Evolutionary conservation across 2,329 filamentous ascomycete genomes (phyloP).

Genomic region (Phialocephala subalpina): DNA sequence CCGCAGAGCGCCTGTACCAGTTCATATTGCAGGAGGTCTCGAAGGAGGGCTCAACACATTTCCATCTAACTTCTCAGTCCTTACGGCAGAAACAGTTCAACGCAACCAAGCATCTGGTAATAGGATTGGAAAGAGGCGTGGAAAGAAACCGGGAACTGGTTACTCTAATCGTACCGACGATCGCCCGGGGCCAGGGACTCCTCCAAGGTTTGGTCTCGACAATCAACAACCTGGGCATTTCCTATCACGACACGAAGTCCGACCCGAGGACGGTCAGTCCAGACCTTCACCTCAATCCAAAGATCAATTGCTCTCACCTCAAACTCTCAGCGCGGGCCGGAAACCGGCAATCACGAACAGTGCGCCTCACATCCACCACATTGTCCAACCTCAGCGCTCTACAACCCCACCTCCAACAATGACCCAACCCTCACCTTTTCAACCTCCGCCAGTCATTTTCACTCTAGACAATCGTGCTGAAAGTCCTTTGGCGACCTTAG

Average conservation of each 20-base stretch:
- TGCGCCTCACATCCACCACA: background rate
- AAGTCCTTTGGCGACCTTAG: slow-evolving; percentile 4
- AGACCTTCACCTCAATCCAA: background rate
- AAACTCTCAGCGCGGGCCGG: background rate
- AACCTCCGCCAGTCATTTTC: slow-evolving; percentile 20
- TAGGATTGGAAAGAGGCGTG: slow-evolving; percentile 3
- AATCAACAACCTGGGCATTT: background rate
- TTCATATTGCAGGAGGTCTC: background rate
- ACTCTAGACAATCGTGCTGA: slow-evolving; percentile 22
- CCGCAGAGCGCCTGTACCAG: background rate
- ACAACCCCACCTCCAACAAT: background rate
- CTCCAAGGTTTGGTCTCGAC: background rate
- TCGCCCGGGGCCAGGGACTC: background rate
- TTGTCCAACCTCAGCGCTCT: background rate
- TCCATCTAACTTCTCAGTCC: slow-evolving; percentile 20
- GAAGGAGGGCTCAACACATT: slow-evolving; percentile 16
- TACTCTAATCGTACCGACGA: background rate
- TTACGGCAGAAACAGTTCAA: slow-evolving; percentile 15
- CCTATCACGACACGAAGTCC: background rate
- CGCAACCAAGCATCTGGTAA: background rate
- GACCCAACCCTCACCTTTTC: background rate
- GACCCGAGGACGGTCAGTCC: background rate
- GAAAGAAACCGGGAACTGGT: background rate
- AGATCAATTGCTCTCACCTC: background rate
- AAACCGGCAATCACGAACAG: background rate